Evolutionary conservation across 2,329 filamentous ascomycete species (phyloP), one percentile per base, ranked within the genome.

Genomic region (Arthroderma sp.): DNA sequence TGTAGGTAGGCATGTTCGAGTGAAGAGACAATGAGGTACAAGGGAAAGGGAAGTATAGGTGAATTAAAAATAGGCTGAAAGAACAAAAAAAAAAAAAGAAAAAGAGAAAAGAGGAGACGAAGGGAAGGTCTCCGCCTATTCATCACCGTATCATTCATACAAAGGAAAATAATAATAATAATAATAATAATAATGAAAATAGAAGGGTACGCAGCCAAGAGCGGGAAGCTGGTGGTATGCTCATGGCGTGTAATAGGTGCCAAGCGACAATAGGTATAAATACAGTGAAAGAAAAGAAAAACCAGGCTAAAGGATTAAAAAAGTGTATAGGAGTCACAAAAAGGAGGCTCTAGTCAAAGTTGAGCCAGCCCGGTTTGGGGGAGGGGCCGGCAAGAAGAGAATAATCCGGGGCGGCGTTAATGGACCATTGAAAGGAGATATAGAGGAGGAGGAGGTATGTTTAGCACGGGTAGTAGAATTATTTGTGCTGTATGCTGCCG

Each of bases 401-500:
- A 58, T 21, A 23, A 23, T 15, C 8, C 11, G 35, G 25, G 21
- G 25, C 17, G 9, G 41, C 33, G 52, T 44, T 13, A 35, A 13
- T 38, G 25, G 35, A 33, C 13, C 17, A 51, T 56, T 28, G 52
- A 13, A 44, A 38, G 52, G 28, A 7, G 39, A 44, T 56, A 38
- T 54, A 23, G 17, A 15, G 35, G 25, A 17, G 37, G 39, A 23
- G 21, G 3, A 21, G 39, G 39, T 23, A 41, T 47, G 43, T n/a
- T n/a, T n/a, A n/a, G n/a, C n/a, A n/a, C n/a, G n/a, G n/a, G n/a
- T n/a, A n/a, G 2, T 31, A 21, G 11, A 31, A 13, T 59, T 61
- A 66, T 38, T 67, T 67, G 61, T 72, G 71, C n/a, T 71, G 65
- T 51, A 74, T 71, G 60, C 70, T 73, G 56, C 70, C 68, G 35